phyloP scores from a whole-genome alignment of 257 asterid species.

The Petrea volubilis region DNA sequence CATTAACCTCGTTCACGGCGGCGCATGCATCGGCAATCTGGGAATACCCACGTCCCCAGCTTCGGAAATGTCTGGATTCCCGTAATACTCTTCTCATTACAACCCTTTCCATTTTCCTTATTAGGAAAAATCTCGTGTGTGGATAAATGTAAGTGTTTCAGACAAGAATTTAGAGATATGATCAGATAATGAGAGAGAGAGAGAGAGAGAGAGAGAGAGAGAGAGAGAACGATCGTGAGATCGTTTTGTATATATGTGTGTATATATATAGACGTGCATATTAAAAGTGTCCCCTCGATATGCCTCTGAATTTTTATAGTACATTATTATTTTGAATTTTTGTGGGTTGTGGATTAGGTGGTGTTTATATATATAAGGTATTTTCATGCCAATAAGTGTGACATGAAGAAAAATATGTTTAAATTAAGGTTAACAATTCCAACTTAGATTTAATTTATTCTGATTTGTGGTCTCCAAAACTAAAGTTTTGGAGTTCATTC shows the following conservation, averaged over 20 bases:
- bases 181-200: background rate
- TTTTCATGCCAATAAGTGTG: background rate
- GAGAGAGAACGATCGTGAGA: background rate
- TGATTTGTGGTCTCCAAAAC: no score
- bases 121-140: background rate
- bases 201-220: background rate
- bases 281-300: background rate
- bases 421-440: background rate
- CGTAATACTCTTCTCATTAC: conserved; percentile 34
- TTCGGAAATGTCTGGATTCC: conserved; percentile 32
- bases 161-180: background rate
- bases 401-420: background rate
- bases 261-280: conserved; percentile 14
- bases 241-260: background rate
- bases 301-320: conserved; percentile 2
- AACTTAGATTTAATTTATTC: no score
- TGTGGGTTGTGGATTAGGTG: conserved; percentile 15
- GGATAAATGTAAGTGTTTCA: background rate
- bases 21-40: conserved; percentile 34
- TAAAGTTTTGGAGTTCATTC: no score
- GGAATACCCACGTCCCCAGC: conserved; percentile 35
- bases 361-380: no score
- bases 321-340: background rate
- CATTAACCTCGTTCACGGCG: conserved; percentile 6
- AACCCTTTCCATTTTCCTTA: conserved; percentile 37